These are phyloP conservation scores for Conringia planisiliqua DNA, from an alignment of 345 rosid genomes.

Conservation along the genomic window DNA sequence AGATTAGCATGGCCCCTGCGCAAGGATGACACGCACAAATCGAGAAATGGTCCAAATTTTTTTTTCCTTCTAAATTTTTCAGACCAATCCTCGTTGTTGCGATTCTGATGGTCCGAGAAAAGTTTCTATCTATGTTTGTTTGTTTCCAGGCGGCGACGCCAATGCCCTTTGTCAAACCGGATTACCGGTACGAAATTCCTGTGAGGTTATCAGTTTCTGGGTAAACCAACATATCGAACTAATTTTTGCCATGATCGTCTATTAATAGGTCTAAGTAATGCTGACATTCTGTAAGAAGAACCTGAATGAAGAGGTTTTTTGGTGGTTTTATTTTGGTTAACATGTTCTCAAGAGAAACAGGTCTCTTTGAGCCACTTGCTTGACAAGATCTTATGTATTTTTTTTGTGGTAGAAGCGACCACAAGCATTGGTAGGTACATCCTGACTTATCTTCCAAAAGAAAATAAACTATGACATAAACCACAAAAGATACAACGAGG, in stretches of 20 bases:
- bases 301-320: neutral
- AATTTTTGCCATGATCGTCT: neutral
- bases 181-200: neutral
- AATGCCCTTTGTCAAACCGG: neutral
- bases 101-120: neutral
- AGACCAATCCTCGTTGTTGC: too few species aligned
- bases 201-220: too few species aligned
- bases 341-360: neutral
- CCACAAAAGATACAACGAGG: neutral
- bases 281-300: neutral
- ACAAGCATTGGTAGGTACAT: too few species aligned
- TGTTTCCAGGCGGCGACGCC: neutral
- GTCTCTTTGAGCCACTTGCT: neutral
- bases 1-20: conserved; percentile 23
- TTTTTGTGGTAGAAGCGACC: too few species aligned
- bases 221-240: neutral
- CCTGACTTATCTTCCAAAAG: neutral
- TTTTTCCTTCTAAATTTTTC: neutral
- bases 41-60: neutral
- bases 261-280: too few species aligned
- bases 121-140: too few species aligned
- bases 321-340: neutral
- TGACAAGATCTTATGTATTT: neutral
- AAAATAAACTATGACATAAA: neutral
- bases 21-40: conserved; percentile 21